These are phyloP conservation scores for Camellia granthamiana DNA, from an alignment of 148 eudicot genomes.

Conservation along the genomic window DNA sequence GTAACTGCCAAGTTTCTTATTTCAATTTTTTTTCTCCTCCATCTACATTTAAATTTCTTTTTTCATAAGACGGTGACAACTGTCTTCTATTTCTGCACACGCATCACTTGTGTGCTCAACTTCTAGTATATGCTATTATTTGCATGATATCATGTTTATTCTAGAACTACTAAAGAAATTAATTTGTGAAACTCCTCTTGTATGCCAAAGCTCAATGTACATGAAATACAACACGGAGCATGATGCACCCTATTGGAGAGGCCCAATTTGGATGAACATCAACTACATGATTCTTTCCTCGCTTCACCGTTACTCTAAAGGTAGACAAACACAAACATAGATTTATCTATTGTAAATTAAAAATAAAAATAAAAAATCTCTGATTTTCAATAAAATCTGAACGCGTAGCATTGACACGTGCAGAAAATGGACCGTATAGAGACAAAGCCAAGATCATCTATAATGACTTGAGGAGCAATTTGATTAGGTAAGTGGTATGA, in stretches of 20 bases:
- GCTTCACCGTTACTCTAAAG: conserved; percentile 85
- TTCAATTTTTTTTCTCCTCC: too few species aligned
- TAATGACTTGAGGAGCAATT: conserved; percentile 37
- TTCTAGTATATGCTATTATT: background rate
- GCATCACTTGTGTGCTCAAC: too few species aligned
- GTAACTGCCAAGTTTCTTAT: too few species aligned
- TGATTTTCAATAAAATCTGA: background rate
- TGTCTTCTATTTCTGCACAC: too few species aligned
- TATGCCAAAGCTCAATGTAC: conserved; percentile 69
- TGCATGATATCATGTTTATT: conserved; percentile 3
- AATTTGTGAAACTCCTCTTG: background rate
- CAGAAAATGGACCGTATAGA: conserved; percentile 79
- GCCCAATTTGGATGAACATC: conserved; percentile 94
- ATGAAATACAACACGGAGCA: conserved; percentile 95
- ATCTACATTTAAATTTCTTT: too few species aligned
- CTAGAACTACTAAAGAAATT: background rate
- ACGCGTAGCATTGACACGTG: conserved; percentile 12
- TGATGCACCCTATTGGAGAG: conserved; percentile 98
- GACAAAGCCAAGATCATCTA: conserved; percentile 42
- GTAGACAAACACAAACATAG: conserved; percentile 28
- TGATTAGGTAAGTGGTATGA: conserved; percentile 53
- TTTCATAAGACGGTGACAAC: too few species aligned
- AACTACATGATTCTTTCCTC: conserved; percentile 91
- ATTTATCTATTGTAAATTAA: background rate
- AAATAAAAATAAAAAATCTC: background rate